phyloP scores from a whole-genome alignment of 139 green algal genomes.

The Yamagishiella unicocca region DNA sequence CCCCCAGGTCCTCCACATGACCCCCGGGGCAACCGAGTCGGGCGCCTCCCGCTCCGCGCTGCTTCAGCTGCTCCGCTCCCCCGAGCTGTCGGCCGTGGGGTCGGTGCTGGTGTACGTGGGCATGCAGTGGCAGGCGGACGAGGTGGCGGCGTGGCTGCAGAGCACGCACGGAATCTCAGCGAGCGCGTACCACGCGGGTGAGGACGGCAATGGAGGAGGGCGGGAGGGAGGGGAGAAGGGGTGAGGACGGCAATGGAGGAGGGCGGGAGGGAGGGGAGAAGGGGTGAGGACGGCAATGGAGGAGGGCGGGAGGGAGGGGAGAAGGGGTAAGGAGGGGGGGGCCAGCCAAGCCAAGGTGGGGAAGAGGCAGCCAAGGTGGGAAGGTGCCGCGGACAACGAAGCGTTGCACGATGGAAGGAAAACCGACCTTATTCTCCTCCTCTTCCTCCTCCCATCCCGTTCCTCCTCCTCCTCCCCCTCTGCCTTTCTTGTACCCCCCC shows the following conservation, averaged over 20 bases:
- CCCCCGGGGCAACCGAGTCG: conserved; percentile 26
- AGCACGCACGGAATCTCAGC: conserved; percentile 65
- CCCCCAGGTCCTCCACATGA: conserved; percentile 59
- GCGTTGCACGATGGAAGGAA: no score
- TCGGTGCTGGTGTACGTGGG: conserved; percentile 83
- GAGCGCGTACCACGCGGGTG: conserved; percentile 82
- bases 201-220: not conserved
- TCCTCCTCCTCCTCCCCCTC: no score
- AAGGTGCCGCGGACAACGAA: no score
- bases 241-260: no score
- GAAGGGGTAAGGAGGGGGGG: no score
- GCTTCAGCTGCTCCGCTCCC: conserved; percentile 63
- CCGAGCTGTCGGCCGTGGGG: conserved; percentile 50
- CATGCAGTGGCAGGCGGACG: conserved; percentile 73
- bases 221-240: not conserved
- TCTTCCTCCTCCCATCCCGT: no score
- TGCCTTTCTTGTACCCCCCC: not conserved
- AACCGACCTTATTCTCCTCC: no score
- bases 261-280: no score
- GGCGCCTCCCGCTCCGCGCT: conserved; percentile 28
- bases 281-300: no score
- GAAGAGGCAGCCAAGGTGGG: not conserved
- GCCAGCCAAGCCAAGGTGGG: not conserved
- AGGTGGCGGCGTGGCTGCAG: conserved; percentile 71
- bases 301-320: no score